Conservation (phyloP, 208 protist genomes). For the Crithidia brevicula region DNA sequence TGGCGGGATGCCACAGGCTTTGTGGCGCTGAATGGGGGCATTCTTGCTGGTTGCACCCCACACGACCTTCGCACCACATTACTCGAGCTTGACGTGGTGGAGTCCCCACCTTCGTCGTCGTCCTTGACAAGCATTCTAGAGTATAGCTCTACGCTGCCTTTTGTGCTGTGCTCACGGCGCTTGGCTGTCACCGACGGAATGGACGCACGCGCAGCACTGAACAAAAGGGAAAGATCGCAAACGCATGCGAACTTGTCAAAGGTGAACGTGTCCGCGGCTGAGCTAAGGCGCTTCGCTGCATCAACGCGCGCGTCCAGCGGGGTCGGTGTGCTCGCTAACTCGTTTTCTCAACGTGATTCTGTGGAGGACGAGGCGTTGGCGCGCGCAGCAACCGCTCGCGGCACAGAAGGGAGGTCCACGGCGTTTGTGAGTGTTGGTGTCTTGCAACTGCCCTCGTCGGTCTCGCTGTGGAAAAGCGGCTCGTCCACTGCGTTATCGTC, state of each 20-base stretch:
- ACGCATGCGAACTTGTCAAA: neutral
- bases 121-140: neutral
- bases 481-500: slow-evolving; percentile 17
- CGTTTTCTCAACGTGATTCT: no score
- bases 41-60: slow-evolving; percentile 51
- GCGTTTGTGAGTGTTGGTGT: no score
- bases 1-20: slow-evolving; percentile 33
- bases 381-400: no score
- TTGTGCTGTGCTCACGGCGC: slow-evolving; percentile 26
- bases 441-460: slow-evolving; percentile 18
- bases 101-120: neutral
- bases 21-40: slow-evolving; percentile 66
- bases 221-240: neutral
- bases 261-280: neutral
- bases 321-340: no score
- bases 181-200: neutral
- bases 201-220: neutral
- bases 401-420: no score
- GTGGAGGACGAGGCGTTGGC: no score
- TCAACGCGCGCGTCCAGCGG: neutral
- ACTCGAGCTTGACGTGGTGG: slow-evolving; percentile 22
- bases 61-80: slow-evolving; percentile 42
- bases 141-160: slow-evolving; percentile 41
- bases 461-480: slow-evolving; percentile 31
- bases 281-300: slow-evolving; percentile 1